These are phyloP conservation scores for Caryopteris hybrid DNA, from an alignment of 305 asterid species.

Conservation along the genomic window DNA sequence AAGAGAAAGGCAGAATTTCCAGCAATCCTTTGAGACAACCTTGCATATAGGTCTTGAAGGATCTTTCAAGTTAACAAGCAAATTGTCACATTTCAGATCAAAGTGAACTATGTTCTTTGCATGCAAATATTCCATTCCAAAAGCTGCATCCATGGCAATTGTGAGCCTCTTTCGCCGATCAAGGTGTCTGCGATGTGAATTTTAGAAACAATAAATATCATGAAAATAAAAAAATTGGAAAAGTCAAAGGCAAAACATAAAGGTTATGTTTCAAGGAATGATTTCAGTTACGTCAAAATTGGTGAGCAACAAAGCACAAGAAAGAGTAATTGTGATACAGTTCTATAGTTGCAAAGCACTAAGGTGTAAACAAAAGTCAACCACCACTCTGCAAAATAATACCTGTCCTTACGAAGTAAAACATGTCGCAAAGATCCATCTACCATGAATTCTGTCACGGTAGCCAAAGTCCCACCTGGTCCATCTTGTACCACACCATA, in stretches of 20 bases:
- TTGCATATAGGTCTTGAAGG: constrained; percentile 84
- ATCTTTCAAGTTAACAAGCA: constrained; percentile 74
- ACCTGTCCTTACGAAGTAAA: constrained; percentile 78
- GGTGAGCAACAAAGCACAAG: not conserved
- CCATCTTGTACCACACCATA: constrained; percentile 87
- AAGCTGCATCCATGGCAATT: constrained; percentile 90
- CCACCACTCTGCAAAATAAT: not conserved
- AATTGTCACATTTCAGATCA: constrained; percentile 82
- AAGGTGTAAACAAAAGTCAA: not conserved
- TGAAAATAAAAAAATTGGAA: not conserved
- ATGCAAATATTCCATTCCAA: constrained; percentile 90
- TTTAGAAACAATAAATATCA: not conserved
- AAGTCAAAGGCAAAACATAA: not conserved
- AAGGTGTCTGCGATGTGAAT: constrained; percentile 48
- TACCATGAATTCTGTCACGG: constrained; percentile 83
- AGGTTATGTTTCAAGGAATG: not conserved
- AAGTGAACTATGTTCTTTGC: constrained; percentile 80
- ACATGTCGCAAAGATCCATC: constrained; percentile 82
- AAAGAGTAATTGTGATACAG: not conserved
- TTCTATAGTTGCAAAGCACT: not conserved
- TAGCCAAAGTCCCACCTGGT: constrained; percentile 80
- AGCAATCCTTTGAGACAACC: constrained; percentile 29
- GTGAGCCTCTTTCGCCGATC: constrained; percentile 71
- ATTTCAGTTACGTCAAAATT: not conserved
- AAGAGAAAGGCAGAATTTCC: not conserved